Percentiles rank a stretch among this genome's conserved stretches.
Evolutionary conservation across 2,329 filamentous ascomycete genomes (phyloP).

Genomic region (Balansia obtecta): DNA sequence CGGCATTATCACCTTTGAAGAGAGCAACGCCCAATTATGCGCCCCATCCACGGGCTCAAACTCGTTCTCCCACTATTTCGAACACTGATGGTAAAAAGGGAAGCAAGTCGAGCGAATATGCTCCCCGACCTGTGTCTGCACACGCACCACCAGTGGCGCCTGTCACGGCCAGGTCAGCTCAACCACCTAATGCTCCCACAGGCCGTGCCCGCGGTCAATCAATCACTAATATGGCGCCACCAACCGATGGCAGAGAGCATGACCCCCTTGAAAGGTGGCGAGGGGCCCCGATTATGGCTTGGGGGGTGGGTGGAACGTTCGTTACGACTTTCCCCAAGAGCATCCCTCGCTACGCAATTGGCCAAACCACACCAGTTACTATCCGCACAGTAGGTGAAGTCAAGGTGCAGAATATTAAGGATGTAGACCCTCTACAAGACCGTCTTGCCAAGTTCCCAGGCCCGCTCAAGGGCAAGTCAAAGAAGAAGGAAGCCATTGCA

Average conservation of each 20-base stretch:
- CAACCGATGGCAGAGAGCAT: constrained; percentile 52
- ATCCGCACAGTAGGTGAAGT: constrained; percentile 74
- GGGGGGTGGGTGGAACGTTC: constrained; percentile 75
- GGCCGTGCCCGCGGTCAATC: constrained; percentile 39
- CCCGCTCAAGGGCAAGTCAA: constrained; percentile 75
- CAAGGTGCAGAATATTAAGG: constrained; percentile 62
- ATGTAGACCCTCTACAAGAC: constrained; percentile 59
- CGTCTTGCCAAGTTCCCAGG: constrained; percentile 75
- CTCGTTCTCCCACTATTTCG: constrained; percentile 45
- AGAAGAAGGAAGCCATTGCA: constrained; percentile 82
- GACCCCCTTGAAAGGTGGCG: constrained; percentile 86
- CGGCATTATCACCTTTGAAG: constrained; percentile 44
- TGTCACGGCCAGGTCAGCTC: constrained; percentile 12
- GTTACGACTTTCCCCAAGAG: constrained; percentile 82
- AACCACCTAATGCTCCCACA: constrained; percentile 17
- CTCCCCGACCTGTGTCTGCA: constrained; percentile 42
- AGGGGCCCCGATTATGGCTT: constrained; percentile 73
- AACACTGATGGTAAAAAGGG: constrained; percentile 21
- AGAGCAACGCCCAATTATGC: constrained; percentile 37
- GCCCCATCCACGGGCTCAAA: constrained; percentile 43
- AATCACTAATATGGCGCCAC: constrained; percentile 44
- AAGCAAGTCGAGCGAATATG: constrained; percentile 25
- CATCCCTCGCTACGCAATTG: constrained; percentile 72
- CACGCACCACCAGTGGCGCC: constrained; percentile 30
- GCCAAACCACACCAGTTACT: constrained; percentile 60